Base-by-base conservation (phyloP, 805 yeast species). In the Lipomyces sp. region DNA sequence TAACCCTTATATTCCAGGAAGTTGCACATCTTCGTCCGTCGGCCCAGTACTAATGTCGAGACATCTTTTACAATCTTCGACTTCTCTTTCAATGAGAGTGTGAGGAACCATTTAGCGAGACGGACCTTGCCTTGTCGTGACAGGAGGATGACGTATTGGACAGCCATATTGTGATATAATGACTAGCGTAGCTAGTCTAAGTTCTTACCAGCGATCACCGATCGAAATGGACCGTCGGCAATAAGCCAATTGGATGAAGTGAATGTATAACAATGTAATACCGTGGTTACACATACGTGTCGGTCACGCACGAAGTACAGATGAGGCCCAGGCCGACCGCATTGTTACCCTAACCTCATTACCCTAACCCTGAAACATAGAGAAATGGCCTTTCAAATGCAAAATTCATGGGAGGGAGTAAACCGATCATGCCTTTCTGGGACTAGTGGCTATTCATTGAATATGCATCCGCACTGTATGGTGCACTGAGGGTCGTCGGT, bases 71-170 rank as follows among this genome's bases (percentile, higher is more conserved):
- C 87, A 64, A 92, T 87, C 78, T 90, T 90, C 61, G 88, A 82
- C 79, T 93, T 92, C 72, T 92, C 97, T 75, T 90, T 92, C 73
- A 89, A 89, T n/a, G 90, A 83, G 57, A 88, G 81, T 37, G 97
- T 87, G 61, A 85, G 84, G 77, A 92, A 95, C 99, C 99, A 95
- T 80, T 93, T 93, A 48, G 96, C 86, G 45, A 96, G 84, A 73
- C 99, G 84, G 39, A 92, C 92, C 78, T 94, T 95, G 35, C 99
- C 99, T 77, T 95, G 99, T 72, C 97, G 86, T 13, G 98, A 93
- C 15, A 94, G 84, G 61, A 95, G 80, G 59, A 96, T 82, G 62
- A 94, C 74, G 77, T 90, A 96, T 72, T 89, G 89, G 65, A 95
- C 84, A 10, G 89, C 88, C 96, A 90, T 90, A 13, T 13, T 56